Base-by-base conservation (phyloP, 768 basidiomycete species). In the Rhizopogon rudus region DNA sequence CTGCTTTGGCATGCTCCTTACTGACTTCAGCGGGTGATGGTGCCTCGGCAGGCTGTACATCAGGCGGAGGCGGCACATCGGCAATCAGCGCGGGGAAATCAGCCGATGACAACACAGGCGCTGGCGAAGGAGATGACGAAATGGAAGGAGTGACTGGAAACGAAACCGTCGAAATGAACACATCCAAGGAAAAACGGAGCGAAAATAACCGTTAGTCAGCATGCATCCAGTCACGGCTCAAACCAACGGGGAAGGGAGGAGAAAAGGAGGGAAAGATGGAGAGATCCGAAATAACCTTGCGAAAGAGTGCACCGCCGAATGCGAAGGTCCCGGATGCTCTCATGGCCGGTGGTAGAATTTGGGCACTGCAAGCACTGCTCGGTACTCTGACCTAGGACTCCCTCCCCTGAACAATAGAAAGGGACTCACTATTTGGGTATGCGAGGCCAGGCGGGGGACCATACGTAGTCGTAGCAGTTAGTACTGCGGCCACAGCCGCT, bases 351-450 rank as follows among this genome's bases (percentile, higher is more conserved):
- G 77, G 73, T 82, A 82, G 75, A 82, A 75, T 81, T 84, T 86
- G 84, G 86, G 87, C 84, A 87, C 88, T 90, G 86, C 87, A 88
- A 87, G 87, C 77, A 88, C 84, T 73, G 75, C 87, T 90, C 80
- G 89, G 87, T 88, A 91, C 85, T 80, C 81, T 83, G 84, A 78
- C 86, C 86, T 74, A 71, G 75, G 76, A 75, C 73, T 81, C 86
- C 88, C 85, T 87, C 87, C 86, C 86, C 85, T 81, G 69, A 73
- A 72, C 71, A 68, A 74, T 72, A 68, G 70, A 76, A 75, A 74
- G 67, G 61, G 63, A 84, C 88, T 90, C 85, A 90, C 89, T 83
- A 75, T 85, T 60, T 74, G 59, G 71, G 35, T 49, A 40, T 16
- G 60, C 66, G 42, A 91, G 70, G 29, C 88, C 88, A 3, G 90